Evolutionary conservation across 176 grass and related monocot species (phyloP).

Genomic region (Aegilops bicornis): DNA sequence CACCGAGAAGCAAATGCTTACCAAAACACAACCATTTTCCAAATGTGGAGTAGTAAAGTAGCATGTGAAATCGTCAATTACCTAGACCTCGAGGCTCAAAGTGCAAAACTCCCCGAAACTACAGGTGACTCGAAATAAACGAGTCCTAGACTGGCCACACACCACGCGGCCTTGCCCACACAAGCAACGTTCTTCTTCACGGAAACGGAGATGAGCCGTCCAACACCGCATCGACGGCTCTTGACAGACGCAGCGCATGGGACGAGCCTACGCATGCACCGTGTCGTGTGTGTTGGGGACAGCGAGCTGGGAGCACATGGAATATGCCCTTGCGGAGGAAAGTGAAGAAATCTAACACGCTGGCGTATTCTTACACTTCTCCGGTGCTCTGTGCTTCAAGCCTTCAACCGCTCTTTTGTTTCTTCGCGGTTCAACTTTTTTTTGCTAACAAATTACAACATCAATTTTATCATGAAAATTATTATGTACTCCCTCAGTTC

Average conservation of each 20-base stretch:
- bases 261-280: neutral
- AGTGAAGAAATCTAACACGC: slow-evolving; percentile 25
- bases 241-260: neutral
- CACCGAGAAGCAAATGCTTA: too few relatives aligned
- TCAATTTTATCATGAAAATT: too few relatives aligned
- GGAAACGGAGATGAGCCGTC: neutral
- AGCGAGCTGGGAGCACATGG: neutral
- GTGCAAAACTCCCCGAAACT: neutral
- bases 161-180: neutral
- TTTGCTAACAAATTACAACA: too few relatives aligned
- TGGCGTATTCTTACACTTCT: neutral
- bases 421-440: too few relatives aligned
- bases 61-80: too few relatives aligned
- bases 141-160: neutral
- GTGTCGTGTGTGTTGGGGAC: neutral
- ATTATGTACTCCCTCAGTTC: too few relatives aligned
- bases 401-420: too few relatives aligned
- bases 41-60: too few relatives aligned
- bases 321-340: slow-evolving; percentile 11
- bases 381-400: too few relatives aligned
- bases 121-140: neutral
- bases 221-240: neutral
- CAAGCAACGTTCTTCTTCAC: neutral
- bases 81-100: fast-evolving
- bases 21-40: too few relatives aligned